Evolutionary conservation across 1,139 yeast species (phyloP), one percentile per base, ranked within the genome.

Genomic region (Taphrina communis): DNA sequence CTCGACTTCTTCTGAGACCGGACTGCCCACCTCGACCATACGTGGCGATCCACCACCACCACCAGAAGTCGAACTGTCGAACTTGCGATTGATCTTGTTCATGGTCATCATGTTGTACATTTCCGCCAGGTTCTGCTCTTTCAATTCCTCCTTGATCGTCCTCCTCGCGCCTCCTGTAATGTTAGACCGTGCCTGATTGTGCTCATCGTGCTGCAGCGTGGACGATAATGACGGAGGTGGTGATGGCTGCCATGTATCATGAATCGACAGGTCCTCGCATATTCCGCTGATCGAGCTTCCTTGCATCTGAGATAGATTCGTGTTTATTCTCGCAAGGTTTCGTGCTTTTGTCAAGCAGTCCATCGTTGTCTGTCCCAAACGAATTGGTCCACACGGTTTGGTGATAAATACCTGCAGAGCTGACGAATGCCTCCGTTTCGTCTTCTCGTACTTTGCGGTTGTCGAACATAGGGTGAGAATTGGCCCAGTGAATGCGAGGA

Each of bases 321-420:
- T 12, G 36, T 56, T 19, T 25, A 58, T 58, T 25, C 62, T 14
- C 17, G 62, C 19, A 42, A 58, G 39, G 7, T 25, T 46, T 36
- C 19, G 21, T 6, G 62, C 62, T 25, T 36, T 42, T 6, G 62
- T 31, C 35, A 61, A 25, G 19, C 58, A 61, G 11, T 19, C 38
- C 35, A 35, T n/a, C 14, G 51, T n/a, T n/a, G 53, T 19, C 35
- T 38, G 44, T 6, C 61, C 67, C 19, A 63, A 38, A n/a, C 56
- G 38, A 17, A 39, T 12, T 12, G 67, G 67, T 12, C 67, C 67
- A 31, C 67, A 63, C 7, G 67, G 61, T 38, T 63, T 63, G 11
- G 67, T 38, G 8, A 63, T 31, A 42, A 63, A 50, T 12, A 31
- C 44, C 14, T 46, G 62, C 17, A 44, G 62, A 14, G 42, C 62